Evolutionary conservation across 176 grass and related monocot genomes (phyloP), one percentile per base, ranked within the genome.

Genomic region (Dendrocalamus sinicus): DNA sequence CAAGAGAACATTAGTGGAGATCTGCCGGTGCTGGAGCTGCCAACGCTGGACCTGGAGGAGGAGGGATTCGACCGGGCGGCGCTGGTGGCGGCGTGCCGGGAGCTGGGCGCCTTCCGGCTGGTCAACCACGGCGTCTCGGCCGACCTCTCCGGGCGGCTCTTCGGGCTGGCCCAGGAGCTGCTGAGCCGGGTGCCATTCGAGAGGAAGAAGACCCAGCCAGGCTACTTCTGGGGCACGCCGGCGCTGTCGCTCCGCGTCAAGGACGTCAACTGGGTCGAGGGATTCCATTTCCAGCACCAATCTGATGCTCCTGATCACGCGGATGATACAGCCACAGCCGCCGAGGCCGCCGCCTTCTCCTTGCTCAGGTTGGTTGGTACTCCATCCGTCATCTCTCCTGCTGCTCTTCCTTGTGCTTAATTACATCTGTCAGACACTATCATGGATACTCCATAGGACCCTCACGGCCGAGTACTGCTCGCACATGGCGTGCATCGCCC

Each of bases 171-270:
- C 0, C 45, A 41, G 16, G 73, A 52, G 9, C 23, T 89, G 1
- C 73, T 94, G 4, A 62, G 81, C 5, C 20, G 51, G 7, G 26
- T 47, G 46, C 76, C 88, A 35, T 96, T 93, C 81, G 37, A 81
- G 9, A 30, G 65, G 28, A 95, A 92, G 77, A 48, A 70, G 22
- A 43, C 81, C 35, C 43, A 17, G 14, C 72, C 89, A 20, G 47
- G 75, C 37, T 93, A 98, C 88, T 95, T 98, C 84, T 92, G 91
- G 68, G 95, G 93, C 75, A 93, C 95, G 17, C 91, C 89, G 39
- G 93, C 95, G 23, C 52, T 91, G 41, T 28, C 81, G 46, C 82
- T 97, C 24, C 76, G 24, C 10, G 37, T 93, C 15, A 85, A 80
- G 7, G 66, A 93, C 9, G 23, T 93, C 62, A 98, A 95, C 76